phyloP scores from a whole-genome alignment of 2,329 filamentous ascomycete genomes.

The Exophiala sp. region DNA sequence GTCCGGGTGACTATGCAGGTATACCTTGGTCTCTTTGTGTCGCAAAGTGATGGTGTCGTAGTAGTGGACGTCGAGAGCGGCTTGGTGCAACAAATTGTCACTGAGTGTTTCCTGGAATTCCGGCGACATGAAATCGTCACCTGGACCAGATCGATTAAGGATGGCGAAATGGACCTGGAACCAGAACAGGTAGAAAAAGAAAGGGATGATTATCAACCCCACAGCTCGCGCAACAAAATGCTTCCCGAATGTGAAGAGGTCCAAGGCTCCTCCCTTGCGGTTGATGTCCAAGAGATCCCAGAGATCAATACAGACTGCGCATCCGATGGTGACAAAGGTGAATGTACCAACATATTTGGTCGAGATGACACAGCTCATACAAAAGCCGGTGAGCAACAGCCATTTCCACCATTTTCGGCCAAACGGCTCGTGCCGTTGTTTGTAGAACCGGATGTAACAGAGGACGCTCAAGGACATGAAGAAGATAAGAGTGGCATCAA shows the following conservation, averaged over 20 bases:
- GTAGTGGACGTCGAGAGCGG: constrained; percentile 80
- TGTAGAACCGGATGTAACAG: constrained; percentile 96
- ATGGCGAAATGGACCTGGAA: constrained; percentile 99
- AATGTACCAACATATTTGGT: constrained; percentile 97
- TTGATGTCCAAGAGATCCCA: constrained; percentile 93
- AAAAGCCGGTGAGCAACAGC: constrained; percentile 90
- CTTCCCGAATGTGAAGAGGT: constrained; percentile 71
- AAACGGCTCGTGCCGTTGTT: constrained; percentile 82
- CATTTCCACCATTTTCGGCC: constrained; percentile 99
- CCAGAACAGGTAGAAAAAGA: constrained; percentile 99
- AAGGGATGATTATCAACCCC: constrained; percentile 81
- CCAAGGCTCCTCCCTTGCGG: constrained; percentile 72
- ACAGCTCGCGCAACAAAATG: constrained; percentile 85
- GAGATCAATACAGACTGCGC: constrained; percentile 85
- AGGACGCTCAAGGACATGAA: constrained; percentile 94
- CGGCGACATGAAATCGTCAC: constrained; percentile 97
- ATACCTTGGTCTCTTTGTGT: constrained; percentile 97
- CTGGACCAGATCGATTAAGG: constrained; percentile 78
- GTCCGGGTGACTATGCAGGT: constrained; percentile 87
- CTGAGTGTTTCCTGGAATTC: constrained; percentile 96
- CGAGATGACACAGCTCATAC: constrained; percentile 93
- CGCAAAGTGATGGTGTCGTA: constrained; percentile 79
- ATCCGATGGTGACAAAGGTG: constrained; percentile 94
- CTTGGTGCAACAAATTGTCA: constrained; percentile 87
- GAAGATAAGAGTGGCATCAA: constrained; percentile 88